These are phyloP conservation scores for Lichtheimia hyalospora DNA, from an alignment of 371 early-diverging fungal genomes.

Conservation along the genomic window DNA sequence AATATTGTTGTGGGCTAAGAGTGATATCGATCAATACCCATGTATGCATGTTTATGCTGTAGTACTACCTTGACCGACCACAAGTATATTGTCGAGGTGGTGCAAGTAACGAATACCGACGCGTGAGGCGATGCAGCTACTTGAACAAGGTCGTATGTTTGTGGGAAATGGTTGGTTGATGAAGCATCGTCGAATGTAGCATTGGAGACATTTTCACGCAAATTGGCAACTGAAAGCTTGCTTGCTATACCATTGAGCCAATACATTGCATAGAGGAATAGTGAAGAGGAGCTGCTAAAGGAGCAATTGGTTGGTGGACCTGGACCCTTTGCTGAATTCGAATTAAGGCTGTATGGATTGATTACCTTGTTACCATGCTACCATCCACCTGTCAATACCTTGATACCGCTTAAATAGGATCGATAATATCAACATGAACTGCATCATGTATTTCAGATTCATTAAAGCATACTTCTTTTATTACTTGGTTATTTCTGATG, in stretches of 20 bases:
- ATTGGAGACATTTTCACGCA: constrained; percentile 14
- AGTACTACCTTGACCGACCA: constrained; percentile 53
- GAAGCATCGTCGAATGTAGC: constrained; percentile 10
- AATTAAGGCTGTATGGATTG: too few relatives aligned
- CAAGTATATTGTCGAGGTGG: constrained; percentile 34
- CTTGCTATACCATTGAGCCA: constrained; percentile 54
- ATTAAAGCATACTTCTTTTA: too few relatives aligned
- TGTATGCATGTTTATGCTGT: not conserved
- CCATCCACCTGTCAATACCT: too few relatives aligned
- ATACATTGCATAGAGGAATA: constrained; percentile 31
- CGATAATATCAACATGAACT: too few relatives aligned
- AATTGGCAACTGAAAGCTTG: constrained; percentile 29
- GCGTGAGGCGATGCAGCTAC: constrained; percentile 40
- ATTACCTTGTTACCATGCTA: too few relatives aligned
- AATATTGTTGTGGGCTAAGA: constrained; percentile 41
- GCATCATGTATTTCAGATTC: too few relatives aligned
- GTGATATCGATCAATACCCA: not conserved
- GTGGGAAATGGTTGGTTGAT: constrained; percentile 15
- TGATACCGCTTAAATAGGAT: too few relatives aligned
- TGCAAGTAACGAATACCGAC: constrained; percentile 47
- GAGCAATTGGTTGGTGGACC: too few relatives aligned
- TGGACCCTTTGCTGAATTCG: too few relatives aligned
- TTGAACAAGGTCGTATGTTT: constrained; percentile 26
- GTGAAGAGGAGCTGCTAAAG: too few relatives aligned
- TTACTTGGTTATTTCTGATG: too few relatives aligned